phyloP scores from a whole-genome alignment of 2,329 filamentous ascomycete genomes.

The Fusarium sp. region DNA sequence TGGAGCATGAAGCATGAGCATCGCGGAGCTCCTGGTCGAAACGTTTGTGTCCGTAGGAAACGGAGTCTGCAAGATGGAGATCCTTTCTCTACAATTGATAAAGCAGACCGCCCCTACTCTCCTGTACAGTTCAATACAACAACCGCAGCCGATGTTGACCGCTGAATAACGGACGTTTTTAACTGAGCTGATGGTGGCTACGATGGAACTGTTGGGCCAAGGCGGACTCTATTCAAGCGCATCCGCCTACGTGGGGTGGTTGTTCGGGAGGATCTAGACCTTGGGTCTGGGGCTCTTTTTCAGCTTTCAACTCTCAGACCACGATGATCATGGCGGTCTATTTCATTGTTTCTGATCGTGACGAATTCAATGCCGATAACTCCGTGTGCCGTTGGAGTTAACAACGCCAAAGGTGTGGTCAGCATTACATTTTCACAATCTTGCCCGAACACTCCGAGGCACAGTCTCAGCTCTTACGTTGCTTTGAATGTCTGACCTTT shows the following conservation, averaged over 20 bases:
- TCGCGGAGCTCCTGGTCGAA: constrained; percentile 22
- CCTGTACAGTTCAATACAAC: no score
- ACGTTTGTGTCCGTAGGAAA: constrained; percentile 3
- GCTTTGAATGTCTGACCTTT: background rate
- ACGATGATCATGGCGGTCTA: background rate
- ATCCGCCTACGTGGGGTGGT: constrained; percentile 36
- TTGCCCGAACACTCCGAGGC: constrained; percentile 3
- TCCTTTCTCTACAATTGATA: background rate
- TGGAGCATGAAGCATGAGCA: constrained; percentile 20
- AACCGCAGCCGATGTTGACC: constrained; percentile 9
- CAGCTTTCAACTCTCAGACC: constrained; percentile 7
- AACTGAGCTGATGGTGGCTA: constrained; percentile 33
- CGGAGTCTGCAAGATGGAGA: background rate
- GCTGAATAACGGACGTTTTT: constrained; percentile 20
- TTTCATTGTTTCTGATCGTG: background rate
- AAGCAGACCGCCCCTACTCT: background rate
- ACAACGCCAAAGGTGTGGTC: background rate
- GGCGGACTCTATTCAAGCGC: constrained; percentile 25
- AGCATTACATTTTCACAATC: background rate
- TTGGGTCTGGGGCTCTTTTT: constrained; percentile 9
- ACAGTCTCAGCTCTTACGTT: background rate
- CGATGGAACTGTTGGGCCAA: constrained; percentile 22
- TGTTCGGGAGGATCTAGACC: constrained; percentile 33
- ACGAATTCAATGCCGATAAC: background rate
- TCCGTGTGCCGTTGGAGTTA: constrained; percentile 25